A percentile compares a stretch with the other conserved stretches of the same genome.
Conservation (phyloP, 768 basidiomycete genomes). For the Plicaturopsis crispa region DNA sequence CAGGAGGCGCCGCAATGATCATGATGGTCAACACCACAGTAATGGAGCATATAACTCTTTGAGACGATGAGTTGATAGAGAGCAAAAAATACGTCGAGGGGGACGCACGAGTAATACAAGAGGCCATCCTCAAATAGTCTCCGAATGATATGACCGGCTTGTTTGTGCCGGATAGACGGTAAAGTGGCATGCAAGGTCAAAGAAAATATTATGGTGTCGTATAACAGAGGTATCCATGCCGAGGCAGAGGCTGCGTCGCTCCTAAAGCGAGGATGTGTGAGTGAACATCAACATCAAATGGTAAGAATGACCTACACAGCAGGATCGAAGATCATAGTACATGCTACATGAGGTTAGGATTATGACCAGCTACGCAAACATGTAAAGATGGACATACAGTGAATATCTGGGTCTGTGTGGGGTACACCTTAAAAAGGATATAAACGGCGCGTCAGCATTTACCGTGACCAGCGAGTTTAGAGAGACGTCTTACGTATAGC, state of each 20-base stretch:
- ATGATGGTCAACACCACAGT: conserved; percentile 37
- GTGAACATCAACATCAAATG: neutral
- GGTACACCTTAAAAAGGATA: conserved; percentile 3
- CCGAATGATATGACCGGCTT: conserved; percentile 25
- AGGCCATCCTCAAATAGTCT: conserved; percentile 38
- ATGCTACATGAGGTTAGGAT: conserved; percentile 15
- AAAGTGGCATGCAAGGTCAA: conserved; percentile 31
- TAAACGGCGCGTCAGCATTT: neutral
- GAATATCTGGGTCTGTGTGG: conserved; percentile 6
- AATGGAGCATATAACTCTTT: conserved; percentile 36
- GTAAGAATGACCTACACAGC: conserved; percentile 10
- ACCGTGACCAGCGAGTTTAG: neutral
- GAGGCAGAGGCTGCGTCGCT: conserved; percentile 20
- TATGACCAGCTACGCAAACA: conserved; percentile 4
- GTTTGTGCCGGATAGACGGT: conserved; percentile 24
- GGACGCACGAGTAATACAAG: conserved; percentile 34
- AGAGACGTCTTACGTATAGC: conserved; percentile 19
- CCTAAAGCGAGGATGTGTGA: conserved; percentile 5
- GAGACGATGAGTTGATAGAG: neutral
- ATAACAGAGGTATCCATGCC: conserved; percentile 36
- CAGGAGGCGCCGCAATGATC: conserved; percentile 35
- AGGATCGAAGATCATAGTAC: conserved; percentile 29
- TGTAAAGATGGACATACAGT: conserved; percentile 7
- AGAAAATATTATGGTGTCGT: conserved; percentile 34
- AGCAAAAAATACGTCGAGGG: neutral